Percentiles rank a stretch among this genome's conserved stretches.
phyloP scores from a whole-genome alignment of 257 asterid species.

The Lavandula angustifolia region DNA sequence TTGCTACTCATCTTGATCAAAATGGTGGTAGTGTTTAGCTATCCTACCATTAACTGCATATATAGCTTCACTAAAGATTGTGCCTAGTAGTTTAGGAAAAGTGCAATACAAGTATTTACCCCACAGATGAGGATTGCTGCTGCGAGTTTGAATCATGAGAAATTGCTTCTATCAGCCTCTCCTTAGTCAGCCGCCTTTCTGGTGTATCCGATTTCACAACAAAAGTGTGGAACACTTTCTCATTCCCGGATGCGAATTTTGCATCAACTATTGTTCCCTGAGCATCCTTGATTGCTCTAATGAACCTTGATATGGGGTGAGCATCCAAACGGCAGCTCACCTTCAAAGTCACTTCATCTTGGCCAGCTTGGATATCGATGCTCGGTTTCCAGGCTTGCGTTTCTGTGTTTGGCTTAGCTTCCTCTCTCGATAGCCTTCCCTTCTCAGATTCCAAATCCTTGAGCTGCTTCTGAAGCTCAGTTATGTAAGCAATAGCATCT shows the following conservation, averaged over 20 bases:
- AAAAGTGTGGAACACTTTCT: slow-evolving; percentile 68
- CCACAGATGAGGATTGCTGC: slow-evolving; percentile 33
- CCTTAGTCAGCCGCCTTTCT: slow-evolving; percentile 59
- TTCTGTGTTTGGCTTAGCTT: slow-evolving; percentile 40
- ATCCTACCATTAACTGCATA: slow-evolving; percentile 33
- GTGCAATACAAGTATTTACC: slow-evolving; percentile 26
- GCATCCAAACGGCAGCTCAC: slow-evolving; percentile 59
- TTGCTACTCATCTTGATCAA: slow-evolving; percentile 15
- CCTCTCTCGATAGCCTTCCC: slow-evolving; percentile 51
- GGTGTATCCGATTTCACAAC: slow-evolving; percentile 59
- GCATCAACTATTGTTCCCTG: slow-evolving; percentile 59
- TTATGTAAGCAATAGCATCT: slow-evolving; percentile 90
- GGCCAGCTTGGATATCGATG: slow-evolving; percentile 48
- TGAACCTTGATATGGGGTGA: slow-evolving; percentile 62
- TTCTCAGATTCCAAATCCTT: slow-evolving; percentile 66
- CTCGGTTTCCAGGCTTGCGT: slow-evolving; percentile 33
- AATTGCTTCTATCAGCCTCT: slow-evolving; percentile 62
- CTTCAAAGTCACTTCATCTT: slow-evolving; percentile 51
- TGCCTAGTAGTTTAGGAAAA: slow-evolving; percentile 27
- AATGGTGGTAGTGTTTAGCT: slow-evolving; percentile 19
- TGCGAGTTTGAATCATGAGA: slow-evolving; percentile 40
- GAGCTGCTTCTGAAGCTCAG: slow-evolving; percentile 85
- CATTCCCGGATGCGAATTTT: slow-evolving; percentile 51
- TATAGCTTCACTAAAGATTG: slow-evolving; percentile 30
- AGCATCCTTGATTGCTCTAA: slow-evolving; percentile 56